These are phyloP conservation scores for Hyphodiscus hymeniophilus DNA, from an alignment of 495 filamentous ascomycete species.

Conservation along the genomic window DNA sequence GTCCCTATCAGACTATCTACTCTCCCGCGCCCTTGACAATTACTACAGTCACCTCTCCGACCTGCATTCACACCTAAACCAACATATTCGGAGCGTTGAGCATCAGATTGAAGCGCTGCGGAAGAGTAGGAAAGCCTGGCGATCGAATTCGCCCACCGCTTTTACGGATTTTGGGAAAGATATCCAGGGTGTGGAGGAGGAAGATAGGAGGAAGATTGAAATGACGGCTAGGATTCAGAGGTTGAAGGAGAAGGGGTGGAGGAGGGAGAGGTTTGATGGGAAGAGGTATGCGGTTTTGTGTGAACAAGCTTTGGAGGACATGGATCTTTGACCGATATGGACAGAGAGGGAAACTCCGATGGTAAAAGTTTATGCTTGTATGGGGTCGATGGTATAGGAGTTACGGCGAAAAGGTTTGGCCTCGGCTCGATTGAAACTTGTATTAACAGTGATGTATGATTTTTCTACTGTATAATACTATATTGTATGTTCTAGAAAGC, in stretches of 20 bases:
- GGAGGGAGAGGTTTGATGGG: conserved; percentile 40
- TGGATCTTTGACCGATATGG: conserved; percentile 13
- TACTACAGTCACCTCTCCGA: conserved; percentile 33
- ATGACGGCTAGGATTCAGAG: conserved; percentile 35
- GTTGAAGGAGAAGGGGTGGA: conserved; percentile 36
- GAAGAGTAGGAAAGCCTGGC: background rate
- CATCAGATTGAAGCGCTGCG: conserved; percentile 10
- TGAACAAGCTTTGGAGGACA: conserved; percentile 36
- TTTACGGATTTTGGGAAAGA: conserved; percentile 4
- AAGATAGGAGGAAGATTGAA: conserved; percentile 25
- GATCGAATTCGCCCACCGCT: conserved; percentile 8
- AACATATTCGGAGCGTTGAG: conserved; percentile 15
- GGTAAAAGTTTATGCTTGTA: no score
- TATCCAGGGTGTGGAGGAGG: conserved; percentile 9
- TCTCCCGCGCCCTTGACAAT: conserved; percentile 33
- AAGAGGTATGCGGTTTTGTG: conserved; percentile 39
- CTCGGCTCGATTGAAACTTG: no score
- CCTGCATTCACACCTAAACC: conserved; percentile 24
- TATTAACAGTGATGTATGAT: no score
- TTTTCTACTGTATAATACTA: no score
- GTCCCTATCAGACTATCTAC: conserved; percentile 26
- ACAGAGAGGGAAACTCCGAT: no score
- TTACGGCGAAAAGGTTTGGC: no score
- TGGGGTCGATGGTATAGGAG: no score
- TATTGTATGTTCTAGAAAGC: no score